A percentile compares a stretch with the other conserved stretches of the same genome.
phyloP scores from a whole-genome alignment of 2,329 filamentous ascomycete species.

The Sporothrix pseudoabietina region DNA sequence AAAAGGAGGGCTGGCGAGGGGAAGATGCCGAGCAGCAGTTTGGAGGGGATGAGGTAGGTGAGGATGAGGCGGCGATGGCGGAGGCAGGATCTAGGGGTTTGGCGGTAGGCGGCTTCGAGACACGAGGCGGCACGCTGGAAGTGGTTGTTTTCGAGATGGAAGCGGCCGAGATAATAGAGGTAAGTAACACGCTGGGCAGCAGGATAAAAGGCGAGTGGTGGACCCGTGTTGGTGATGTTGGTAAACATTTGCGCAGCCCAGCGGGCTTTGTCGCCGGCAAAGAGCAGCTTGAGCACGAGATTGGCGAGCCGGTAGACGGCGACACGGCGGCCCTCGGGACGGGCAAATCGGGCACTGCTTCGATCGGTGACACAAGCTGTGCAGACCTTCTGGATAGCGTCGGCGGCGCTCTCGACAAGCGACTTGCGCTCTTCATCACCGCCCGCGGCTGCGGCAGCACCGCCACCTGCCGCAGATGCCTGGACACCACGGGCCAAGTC shows the following conservation, averaged over 20 bases:
- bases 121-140: constrained; percentile 76
- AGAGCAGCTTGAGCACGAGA: constrained; percentile 82
- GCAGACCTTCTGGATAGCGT: constrained; percentile 87
- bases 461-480: constrained; percentile 38
- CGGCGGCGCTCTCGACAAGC: constrained; percentile 82
- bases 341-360: constrained; percentile 64
- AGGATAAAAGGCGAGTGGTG: constrained; percentile 78
- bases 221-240: constrained; percentile 81
- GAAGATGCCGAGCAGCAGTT: constrained; percentile 82
- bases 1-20: constrained; percentile 68
- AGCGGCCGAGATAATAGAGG: constrained; percentile 90
- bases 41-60: constrained; percentile 78
- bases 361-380: constrained; percentile 86
- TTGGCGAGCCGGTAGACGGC: constrained; percentile 94
- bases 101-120: constrained; percentile 76
- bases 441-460: constrained; percentile 44
- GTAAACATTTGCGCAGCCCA: constrained; percentile 86
- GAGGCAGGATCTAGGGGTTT: constrained; percentile 62
- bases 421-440: constrained; percentile 69
- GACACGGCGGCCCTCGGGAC: constrained; percentile 79
- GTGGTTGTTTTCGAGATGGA: constrained; percentile 81
- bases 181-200: constrained; percentile 87
- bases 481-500: constrained; percentile 69
- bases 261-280: constrained; percentile 78
- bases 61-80: constrained; percentile 79